Base-by-base conservation (phyloP, 1,284 basidiomycete genomes). In the Sparassis latifolia region DNA sequence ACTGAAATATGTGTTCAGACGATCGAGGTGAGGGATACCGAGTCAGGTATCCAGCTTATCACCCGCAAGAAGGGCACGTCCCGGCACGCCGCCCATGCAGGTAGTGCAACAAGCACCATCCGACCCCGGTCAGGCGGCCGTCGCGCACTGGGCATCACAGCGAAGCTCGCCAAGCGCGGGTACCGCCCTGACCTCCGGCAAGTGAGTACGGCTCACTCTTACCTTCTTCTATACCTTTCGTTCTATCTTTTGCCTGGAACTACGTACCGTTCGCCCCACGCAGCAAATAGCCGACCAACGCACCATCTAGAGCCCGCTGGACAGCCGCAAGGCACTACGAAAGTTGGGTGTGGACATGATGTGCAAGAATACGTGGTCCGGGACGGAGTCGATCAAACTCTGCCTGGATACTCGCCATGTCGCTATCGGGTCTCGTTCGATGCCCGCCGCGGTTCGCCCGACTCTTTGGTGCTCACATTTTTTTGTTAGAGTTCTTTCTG, bases 331-430 rank as follows among this genome's bases (percentile, higher is more conserved):
- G 73, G 75, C 71, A 68, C 55, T 66, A 80, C 82, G 85, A 88
- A 83, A 76, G 85, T 72, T 78, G 84, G 86, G 87, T 78, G 86
- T 88, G 84, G 87, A 89, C 82, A 86, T 72, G 85, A 81, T 78
- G 65, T 89, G 86, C 86, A 80, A 89, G 67, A 89, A 57, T 75
- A 54, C 65, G 65, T 66, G 62, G 60, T 65, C 69, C 65, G 65
- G 62, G 56, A 62, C 64, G 70, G 63, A 53, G 70, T 62, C 76
- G 81, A 85, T 84, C 81, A 84, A 84, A 77, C 75, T 72, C 69
- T 69, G 61, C 32, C 64, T 66, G 70, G 72, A 71, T 65, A 77
- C 72, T 74, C 76, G 70, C 76, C 80, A 78, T 80, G 77, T 82
- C 81, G 79, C 82, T 85, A 84, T 84, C 84, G 80, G 79, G 67